Evolutionary conservation across 1,284 basidiomycete species (phyloP), one percentile per base, ranked within the genome.

Genomic region (Naganishia cerealis): DNA sequence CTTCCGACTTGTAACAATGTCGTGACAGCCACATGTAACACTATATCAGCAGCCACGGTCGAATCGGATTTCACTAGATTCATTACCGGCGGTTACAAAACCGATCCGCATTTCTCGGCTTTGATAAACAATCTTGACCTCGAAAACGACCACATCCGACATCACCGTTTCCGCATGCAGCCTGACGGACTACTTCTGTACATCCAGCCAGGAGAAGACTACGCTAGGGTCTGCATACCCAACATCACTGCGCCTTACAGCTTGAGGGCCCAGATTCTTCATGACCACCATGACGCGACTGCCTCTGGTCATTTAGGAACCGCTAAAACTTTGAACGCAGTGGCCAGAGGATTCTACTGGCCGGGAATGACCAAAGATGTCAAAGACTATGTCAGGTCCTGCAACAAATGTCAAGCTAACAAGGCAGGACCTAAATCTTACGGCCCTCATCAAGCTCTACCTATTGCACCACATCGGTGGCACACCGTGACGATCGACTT

Each of bases 401-500:
- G 62, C 43, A 43, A 59, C 43, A 18, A 9, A 7, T 59, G 57
- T 40, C 57, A 59, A 59, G 5, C 12, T 9, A 65, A 55, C 36
- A 68, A n/a, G 15, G 36, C 63, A 0, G 68, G 66, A 6, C 36
- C 55, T 12, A 38, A 42, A 46, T 78, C 79, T 0, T 78, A 74
- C 53, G 78, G 82, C 1, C 63, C 79, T 1, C 70, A 82, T 3
- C 76, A 80, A 33, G 74, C 78, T 0, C 67, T 83, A 0, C 21
- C 67, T 0, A 71, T 82, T 2, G 81, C 81, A 0, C n/a, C n/a
- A n/a, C n/a, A n/a, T n/a, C n/a, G n/a, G n/a, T n/a, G n/a, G n/a
- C n/a, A n/a, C n/a, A n/a, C 53, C 40, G 0, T 84, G 2, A 78
- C 79, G 0, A 78, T 85, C 8, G 83, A 85, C 61, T 84, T 84